Conservation (phyloP, 1,139 yeast genomes). For the Yamadazyma dendronema region DNA sequence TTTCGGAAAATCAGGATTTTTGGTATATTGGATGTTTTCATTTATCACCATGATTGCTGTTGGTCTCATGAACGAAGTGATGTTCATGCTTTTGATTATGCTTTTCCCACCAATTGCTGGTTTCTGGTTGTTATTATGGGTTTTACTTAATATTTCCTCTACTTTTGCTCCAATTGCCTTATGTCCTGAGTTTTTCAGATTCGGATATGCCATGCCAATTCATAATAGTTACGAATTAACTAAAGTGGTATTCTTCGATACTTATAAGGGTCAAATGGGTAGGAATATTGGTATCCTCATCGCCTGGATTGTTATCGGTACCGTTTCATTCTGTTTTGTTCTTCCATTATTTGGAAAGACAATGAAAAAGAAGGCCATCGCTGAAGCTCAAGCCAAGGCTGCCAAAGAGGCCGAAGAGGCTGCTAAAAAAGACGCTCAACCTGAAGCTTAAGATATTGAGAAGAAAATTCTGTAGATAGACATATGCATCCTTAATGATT, state of each 20-base stretch:
- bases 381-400: constrained; percentile 12
- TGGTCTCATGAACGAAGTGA: constrained; percentile 40
- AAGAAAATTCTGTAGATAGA: too few species aligned
- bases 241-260: constrained; percentile 36
- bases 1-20: constrained; percentile 42
- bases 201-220: constrained; percentile 40
- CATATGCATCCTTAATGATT: too few species aligned
- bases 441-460: neutral
- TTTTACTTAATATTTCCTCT: constrained; percentile 36
- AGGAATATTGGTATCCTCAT: constrained; percentile 34
- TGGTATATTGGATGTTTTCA: constrained; percentile 45
- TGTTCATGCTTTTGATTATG: constrained; percentile 31
- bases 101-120: constrained; percentile 40
- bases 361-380: constrained; percentile 25
- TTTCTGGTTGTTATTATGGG: constrained; percentile 45
- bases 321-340: constrained; percentile 42
- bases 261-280: constrained; percentile 37
- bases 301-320: constrained; percentile 32
- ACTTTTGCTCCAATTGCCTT: constrained; percentile 39
- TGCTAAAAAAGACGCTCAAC: constrained; percentile 3
- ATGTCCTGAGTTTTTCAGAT: constrained; percentile 32
- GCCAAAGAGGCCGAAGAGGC: constrained; percentile 8
- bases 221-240: constrained; percentile 38
- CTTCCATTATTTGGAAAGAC: constrained; percentile 25
- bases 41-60: constrained; percentile 45